Base-by-base conservation (phyloP, 2,329 filamentous ascomycete genomes). In the Davidsoniella neocaledoniae region DNA sequence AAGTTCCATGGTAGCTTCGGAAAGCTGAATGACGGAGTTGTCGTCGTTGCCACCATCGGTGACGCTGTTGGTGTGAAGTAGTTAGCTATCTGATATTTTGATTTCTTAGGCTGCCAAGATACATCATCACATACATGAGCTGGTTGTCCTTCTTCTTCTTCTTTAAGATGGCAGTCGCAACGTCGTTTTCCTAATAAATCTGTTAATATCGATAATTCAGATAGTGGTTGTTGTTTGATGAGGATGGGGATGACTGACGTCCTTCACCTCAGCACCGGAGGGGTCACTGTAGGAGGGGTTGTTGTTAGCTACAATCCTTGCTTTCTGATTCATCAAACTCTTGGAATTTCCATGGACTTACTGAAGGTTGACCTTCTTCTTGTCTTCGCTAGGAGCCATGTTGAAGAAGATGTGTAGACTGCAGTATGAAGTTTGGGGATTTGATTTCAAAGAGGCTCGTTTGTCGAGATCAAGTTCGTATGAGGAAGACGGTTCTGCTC, bases 101-200 rank as follows among this genome's bases (percentile, higher is more conserved):
- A 12, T 19, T 19, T 37, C 19, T 36, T 6, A 46, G 7, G 17
- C 10, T 43, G 21, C 29, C 16, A 37, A 46, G 48, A 54, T 48
- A 5, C 46, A 43, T 48, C 36, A 23, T 56, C 59, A 67, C 81
- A 66, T 74, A 94, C 87, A 98, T 94, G 66, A 98, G 71, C 63
- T 90, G 93, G 71, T 98, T 98, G 60, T 88, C 88, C 86, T 98
- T 98, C 88, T 98, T 98, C 83, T 98, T 98, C 78, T 96, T 96
- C 75, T 95, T 96, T 62, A 98, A 78, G 60, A 98, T 98, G 58
- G 91, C 91, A 43, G 91, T 98, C 48, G 91, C 79, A 55, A 82
- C 86, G 64, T 94, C 91, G 66, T 95, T 85, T 61, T 86, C 81
- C 81, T 93, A 61, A 53, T 56, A 42, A 40, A 29, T 53, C 43